Percentiles rank a stretch among this genome's conserved stretches.
Conservation (phyloP, 495 filamentous ascomycete genomes). For the Penicillium atrosanguineum region DNA sequence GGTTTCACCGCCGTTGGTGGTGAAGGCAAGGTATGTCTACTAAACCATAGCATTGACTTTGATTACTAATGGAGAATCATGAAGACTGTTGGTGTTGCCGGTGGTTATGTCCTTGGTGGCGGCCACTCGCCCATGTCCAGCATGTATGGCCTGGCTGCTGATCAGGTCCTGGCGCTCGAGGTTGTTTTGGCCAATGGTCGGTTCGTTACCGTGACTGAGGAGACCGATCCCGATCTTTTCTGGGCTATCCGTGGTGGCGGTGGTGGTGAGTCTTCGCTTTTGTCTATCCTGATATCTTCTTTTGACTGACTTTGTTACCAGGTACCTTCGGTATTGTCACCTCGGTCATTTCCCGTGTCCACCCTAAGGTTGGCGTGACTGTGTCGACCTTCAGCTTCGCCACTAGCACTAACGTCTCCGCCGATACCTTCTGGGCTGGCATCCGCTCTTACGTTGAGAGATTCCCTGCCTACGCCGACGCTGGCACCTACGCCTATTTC, state of each 20-base stretch:
- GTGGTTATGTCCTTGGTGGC: conserved; percentile 44
- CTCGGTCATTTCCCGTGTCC: conserved; percentile 46
- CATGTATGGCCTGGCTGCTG: conserved; percentile 51
- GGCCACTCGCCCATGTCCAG: conserved; percentile 51
- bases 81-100: conserved; percentile 38
- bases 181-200: conserved; percentile 58
- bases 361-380: conserved; percentile 38
- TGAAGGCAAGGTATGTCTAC: conserved; percentile 37
- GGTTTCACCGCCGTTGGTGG: conserved; percentile 55
- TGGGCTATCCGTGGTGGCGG: conserved; percentile 45
- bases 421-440: conserved; percentile 49
- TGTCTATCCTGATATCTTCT: not conserved
- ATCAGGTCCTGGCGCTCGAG: conserved; percentile 44
- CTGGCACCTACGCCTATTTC: conserved; percentile 57
- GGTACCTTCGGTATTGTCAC: conserved; percentile 52
- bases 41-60: no score
- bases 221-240: conserved; percentile 58
- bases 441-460: conserved; percentile 45
- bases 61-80: not conserved
- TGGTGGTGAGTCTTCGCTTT: conserved; percentile 12
- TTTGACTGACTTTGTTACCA: conserved; percentile 14
- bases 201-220: conserved; percentile 48
- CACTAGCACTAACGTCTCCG: conserved; percentile 28
- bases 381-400: conserved; percentile 41
- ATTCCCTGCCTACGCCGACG: conserved; percentile 47